Percentiles rank a stretch among this genome's conserved stretches.
Evolutionary conservation across 306 rosid species (phyloP).

Genomic region (Rosa multiflora): DNA sequence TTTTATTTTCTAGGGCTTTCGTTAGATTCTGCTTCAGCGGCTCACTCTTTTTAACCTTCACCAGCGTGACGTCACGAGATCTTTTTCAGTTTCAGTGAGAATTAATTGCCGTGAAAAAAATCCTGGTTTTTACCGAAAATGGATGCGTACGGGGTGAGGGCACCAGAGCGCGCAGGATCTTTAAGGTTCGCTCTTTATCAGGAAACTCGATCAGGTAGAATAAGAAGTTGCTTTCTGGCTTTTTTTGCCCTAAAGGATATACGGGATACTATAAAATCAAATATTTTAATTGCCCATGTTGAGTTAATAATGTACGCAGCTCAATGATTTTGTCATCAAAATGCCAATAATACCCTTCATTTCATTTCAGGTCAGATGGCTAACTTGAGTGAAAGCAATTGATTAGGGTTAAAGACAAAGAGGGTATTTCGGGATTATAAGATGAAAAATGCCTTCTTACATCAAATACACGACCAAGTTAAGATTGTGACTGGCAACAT

Average conservation of each 20-base stretch:
- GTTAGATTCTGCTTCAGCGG: background rate
- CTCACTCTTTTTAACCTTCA: background rate
- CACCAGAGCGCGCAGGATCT: background rate
- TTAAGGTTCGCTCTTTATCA: background rate
- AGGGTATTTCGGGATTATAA: background rate
- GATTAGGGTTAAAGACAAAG: background rate
- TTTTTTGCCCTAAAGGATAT: background rate
- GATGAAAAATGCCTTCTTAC: background rate
- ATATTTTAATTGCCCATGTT: background rate
- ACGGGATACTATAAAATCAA: background rate
- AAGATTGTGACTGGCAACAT: too few relatives aligned
- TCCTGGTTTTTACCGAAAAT: background rate
- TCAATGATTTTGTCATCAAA: background rate
- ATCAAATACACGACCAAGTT: background rate
- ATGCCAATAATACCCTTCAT: background rate
- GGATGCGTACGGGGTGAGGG: constrained; percentile 8
- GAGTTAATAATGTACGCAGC: background rate
- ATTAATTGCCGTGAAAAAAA: constrained; percentile 6
- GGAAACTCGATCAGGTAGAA: background rate
- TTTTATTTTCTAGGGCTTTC: background rate
- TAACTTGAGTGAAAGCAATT: background rate
- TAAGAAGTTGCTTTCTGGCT: background rate
- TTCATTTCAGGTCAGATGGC: background rate
- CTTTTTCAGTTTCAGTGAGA: constrained; percentile 13
- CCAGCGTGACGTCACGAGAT: background rate